Evolutionary conservation across 1,139 yeast species (phyloP), one percentile per base, ranked within the genome.

Genomic region (Eremothecium coryli): DNA sequence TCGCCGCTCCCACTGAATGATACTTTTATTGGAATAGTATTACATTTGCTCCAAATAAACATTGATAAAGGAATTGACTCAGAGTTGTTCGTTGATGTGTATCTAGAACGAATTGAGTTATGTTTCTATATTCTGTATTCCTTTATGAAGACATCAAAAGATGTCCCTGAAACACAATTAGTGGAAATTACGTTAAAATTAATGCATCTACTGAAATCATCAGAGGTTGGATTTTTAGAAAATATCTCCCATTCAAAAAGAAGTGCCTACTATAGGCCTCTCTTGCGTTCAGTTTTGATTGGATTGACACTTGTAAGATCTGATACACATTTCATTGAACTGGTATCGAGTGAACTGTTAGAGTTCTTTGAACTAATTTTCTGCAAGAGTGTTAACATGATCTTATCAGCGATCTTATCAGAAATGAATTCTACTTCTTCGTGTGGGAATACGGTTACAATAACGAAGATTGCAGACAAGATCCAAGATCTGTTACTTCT

Each of bases 401-500:
- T 79, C 29, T 64, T 78, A 34, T 64, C 71, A 9, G 71, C 71
- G 29, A 62, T 78, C n/a, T 77, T 76, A 47, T 66, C 73, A 32
- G 76, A 71, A 52, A 68, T 39, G 46, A 66, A 32, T 54, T 61
- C 39, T 4, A 30, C 47, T 51, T 49, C 53, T 21, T 43, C 65
- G 2, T 56, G 57, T 31, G 61, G 58, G 26, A 44, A 52, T 3
- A 62, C 61, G 29, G 52, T 54, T n/a, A 50, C 61, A 2, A 48
- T 49, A 21, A 40, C 49, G 14, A 50, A 48, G 31, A 43, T 58
- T 36, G 60, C 62, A 44, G 59, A 70, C 22, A 68, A 67, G 40
- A 64, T 76, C 23, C 86, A 80, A 44, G 93, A 82, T 52, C 58
- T 82, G 34, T 63, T 73, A 32, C 61, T 82, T 42, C 65, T 82